A percentile compares a stretch with the other conserved stretches of the same genome.
These are phyloP conservation scores for Meira nashicola DNA, from an alignment of 1,284 basidiomycete genomes.

Conservation along the genomic window DNA sequence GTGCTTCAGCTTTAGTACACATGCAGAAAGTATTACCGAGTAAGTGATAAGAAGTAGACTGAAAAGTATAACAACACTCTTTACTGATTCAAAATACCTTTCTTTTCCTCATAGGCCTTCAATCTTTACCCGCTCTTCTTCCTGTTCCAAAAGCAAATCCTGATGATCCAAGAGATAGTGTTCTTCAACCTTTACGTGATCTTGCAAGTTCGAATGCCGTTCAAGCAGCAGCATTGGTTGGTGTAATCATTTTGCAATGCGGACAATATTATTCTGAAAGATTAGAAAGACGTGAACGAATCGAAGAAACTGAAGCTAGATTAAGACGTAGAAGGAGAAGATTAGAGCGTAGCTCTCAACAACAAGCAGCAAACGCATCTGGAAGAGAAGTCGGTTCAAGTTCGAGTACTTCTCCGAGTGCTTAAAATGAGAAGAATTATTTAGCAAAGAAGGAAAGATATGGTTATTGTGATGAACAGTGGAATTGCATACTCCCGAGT, in stretches of 20 bases:
- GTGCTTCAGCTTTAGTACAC: slow-evolving; percentile 41
- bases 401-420: not conserved
- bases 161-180: slow-evolving; percentile 10
- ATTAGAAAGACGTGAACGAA: slow-evolving; percentile 47
- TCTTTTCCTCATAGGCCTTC: slow-evolving; percentile 19
- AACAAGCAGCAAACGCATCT: not conserved
- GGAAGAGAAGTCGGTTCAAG: not conserved
- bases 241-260: slow-evolving; percentile 46
- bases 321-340: slow-evolving; percentile 25
- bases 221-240: slow-evolving; percentile 45
- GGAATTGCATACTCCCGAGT: too few species aligned
- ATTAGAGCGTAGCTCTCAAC: slow-evolving; percentile 3
- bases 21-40: slow-evolving; percentile 43
- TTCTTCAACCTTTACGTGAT: slow-evolving; percentile 36
- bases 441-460: too few species aligned
- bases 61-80: not conserved
- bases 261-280: slow-evolving; percentile 52
- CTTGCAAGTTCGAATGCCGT: slow-evolving; percentile 48
- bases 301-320: slow-evolving; percentile 49
- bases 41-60: too few species aligned
- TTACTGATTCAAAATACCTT: not conserved
- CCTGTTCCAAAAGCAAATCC: slow-evolving; percentile 17
- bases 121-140: slow-evolving; percentile 20
- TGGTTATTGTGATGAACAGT: too few species aligned
- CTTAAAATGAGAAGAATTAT: not conserved